A percentile compares a stretch with the other conserved stretches of the same genome.
Evolutionary conservation across 805 yeast species (phyloP).

Genomic region (Wickerhamiella spandovensis): DNA sequence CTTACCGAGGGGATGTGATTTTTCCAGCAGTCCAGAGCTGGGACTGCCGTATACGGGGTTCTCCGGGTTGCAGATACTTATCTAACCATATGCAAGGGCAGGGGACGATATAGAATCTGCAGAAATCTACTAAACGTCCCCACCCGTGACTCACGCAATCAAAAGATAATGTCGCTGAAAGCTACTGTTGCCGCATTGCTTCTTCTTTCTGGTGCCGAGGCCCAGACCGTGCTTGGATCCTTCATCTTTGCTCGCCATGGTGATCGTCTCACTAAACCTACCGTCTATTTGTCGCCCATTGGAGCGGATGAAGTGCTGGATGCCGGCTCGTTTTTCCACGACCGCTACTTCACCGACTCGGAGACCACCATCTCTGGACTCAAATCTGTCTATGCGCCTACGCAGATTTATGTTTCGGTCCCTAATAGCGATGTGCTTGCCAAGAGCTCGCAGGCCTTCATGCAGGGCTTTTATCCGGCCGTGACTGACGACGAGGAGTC

Average conservation of each 20-base stretch:
- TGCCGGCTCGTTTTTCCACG: conserved; percentile 31
- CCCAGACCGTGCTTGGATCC: conserved; percentile 26
- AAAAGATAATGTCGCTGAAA: neutral
- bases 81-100: neutral
- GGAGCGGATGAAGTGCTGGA: conserved; percentile 30
- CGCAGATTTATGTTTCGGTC: conserved; percentile 29
- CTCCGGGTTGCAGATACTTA: neutral
- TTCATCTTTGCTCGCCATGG: conserved; percentile 38
- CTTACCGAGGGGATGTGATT: too few species aligned
- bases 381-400: conserved; percentile 23
- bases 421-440: conserved; percentile 28
- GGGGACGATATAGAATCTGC: neutral
- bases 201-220: conserved; percentile 4
- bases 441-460: conserved; percentile 31
- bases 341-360: conserved; percentile 28
- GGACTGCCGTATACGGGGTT: neutral
- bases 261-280: conserved; percentile 36
- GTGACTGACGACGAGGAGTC: conserved; percentile 20
- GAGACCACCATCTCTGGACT: conserved; percentile 18
- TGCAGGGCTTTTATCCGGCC: conserved; percentile 38
- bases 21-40: too few species aligned
- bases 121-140: neutral
- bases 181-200: neutral
- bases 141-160: neutral
- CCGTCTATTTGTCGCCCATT: conserved; percentile 30